phyloP scores from a whole-genome alignment of 495 filamentous ascomycete genomes.

The Daldinia loculata region DNA sequence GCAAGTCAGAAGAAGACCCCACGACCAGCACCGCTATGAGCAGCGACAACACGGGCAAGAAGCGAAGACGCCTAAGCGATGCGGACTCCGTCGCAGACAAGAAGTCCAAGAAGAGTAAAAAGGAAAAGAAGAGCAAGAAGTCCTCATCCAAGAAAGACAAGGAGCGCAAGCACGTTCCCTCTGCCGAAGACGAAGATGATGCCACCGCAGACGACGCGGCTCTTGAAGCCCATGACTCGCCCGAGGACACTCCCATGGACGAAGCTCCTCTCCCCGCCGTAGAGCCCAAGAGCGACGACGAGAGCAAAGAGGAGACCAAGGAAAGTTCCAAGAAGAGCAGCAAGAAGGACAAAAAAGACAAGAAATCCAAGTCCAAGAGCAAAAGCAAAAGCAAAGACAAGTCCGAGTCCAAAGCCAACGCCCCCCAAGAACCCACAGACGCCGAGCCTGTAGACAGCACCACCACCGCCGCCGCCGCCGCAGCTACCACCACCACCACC shows the following conservation, averaged over 20 bases:
- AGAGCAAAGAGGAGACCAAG: slow-evolving; percentile 17
- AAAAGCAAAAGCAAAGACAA: not conserved
- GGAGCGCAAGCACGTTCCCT: slow-evolving; percentile 45
- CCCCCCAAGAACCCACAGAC: not conserved
- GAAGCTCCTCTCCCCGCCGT: not conserved
- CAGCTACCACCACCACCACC: no score
- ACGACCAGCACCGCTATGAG: slow-evolving; percentile 6
- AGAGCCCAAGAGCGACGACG: not conserved
- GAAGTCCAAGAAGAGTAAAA: slow-evolving; percentile 56
- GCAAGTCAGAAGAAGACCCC: slow-evolving; percentile 32
- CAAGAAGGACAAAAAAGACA: slow-evolving; percentile 36
- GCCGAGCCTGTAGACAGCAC: not conserved
- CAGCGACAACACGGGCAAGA: slow-evolving; percentile 11
- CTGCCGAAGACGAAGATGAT: slow-evolving; percentile 35
- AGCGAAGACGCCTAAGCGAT: slow-evolving; percentile 31
- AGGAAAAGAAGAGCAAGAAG: slow-evolving; percentile 48
- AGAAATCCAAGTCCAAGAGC: slow-evolving; percentile 2
- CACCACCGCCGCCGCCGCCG: not conserved
- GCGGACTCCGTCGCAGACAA: slow-evolving; percentile 44
- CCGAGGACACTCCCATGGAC: slow-evolving; percentile 16
- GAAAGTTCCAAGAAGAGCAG: slow-evolving; percentile 42
- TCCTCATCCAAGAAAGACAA: slow-evolving; percentile 43
- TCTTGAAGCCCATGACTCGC: slow-evolving; percentile 7
- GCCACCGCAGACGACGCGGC: not conserved
- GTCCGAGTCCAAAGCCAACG: not conserved